Evolutionary conservation across 257 asterid species (phyloP), one percentile per base, ranked within the genome.

Genomic region (Capsicum pubescens): DNA sequence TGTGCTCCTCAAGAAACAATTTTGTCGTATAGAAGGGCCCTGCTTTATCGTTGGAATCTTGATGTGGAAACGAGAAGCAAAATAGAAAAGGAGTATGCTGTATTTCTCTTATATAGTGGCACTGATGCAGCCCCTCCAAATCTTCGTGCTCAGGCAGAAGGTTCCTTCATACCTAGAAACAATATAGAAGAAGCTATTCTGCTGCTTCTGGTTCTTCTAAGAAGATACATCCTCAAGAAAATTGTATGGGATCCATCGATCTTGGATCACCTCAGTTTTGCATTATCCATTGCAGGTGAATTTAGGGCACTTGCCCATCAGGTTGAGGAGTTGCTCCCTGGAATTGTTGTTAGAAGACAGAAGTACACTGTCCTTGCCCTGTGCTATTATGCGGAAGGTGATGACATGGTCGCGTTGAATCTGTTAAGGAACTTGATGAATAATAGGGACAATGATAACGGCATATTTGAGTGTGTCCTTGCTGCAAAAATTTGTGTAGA

Each of bases 161-260:
- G 92, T 17, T 91, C 97, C 2, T 95, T 89, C 84, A 67, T 93
- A 84, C 99, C 98, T 0, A 89, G 85, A 82, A 94, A 91, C 92
- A 95, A 95, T 48, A 83, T 92, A 35, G 99, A 95, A 88, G 98
- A 95, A 88, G 97, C 99, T 32, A 74, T 95, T 84, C 97, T 95
- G 19, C 89, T 95, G 52, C 93, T 95, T 9, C 87, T 93, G 4
- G 87, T 95, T 64, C 87, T 92, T 84, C 93, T 95, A 56, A 87
- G 87, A 77, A 92, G 90, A 67, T 68, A 84, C 67, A 77, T 61
- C 58, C 86, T 84, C 85, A 86, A 85, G 67, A 88, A 57, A 81
- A 86, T 93, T 17, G 90, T 32, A 50, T 92, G 97, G 97, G 99
- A 95, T 80, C 93, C 98, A 9, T 92, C 97, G 0, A 87, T 95